Evolutionary conservation across 2,329 filamentous ascomycete genomes (phyloP).

Genomic region (Xylariaceae sp.): DNA sequence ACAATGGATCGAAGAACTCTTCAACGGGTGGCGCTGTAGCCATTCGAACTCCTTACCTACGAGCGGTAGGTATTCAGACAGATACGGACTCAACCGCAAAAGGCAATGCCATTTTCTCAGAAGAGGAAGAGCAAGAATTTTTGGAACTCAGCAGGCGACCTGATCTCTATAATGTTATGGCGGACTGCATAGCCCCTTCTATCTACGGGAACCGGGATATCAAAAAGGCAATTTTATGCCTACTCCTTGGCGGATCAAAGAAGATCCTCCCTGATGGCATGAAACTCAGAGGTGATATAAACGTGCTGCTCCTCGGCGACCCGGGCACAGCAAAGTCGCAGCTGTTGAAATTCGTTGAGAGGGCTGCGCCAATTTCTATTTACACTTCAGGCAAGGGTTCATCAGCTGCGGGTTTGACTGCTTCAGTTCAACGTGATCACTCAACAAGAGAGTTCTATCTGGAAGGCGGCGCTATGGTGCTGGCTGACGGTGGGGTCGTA

Average conservation of each 20-base stretch:
- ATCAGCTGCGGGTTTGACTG: conserved; percentile 94
- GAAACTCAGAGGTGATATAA: conserved; percentile 97
- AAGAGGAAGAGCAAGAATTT: conserved; percentile 98
- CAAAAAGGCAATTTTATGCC: conserved; percentile 94
- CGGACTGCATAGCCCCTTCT: conserved; percentile 91
- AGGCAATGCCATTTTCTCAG: conserved; percentile 81
- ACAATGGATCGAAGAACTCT: conserved; percentile 81
- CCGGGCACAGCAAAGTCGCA: conserved; percentile 98
- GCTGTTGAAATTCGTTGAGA: conserved; percentile 95
- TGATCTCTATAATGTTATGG: conserved; percentile 90
- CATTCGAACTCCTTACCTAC: conserved; percentile 92
- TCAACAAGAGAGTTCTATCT: conserved; percentile 96
- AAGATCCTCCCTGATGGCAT: conserved; percentile 98
- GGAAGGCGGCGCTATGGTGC: conserved; percentile 97
- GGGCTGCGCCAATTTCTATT: conserved; percentile 93
- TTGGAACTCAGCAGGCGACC: conserved; percentile 86
- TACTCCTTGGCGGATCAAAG: conserved; percentile 93
- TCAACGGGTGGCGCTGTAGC: conserved; percentile 81
- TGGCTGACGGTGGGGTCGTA: conserved; percentile 94
- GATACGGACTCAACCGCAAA: conserved; percentile 90
- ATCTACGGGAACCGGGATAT: conserved; percentile 97
- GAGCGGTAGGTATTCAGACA: conserved; percentile 89
- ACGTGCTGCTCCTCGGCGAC: conserved; percentile 94
- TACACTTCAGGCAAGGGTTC: conserved; percentile 99
- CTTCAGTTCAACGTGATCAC: conserved; percentile 92